A percentile compares a stretch with the other conserved stretches of the same genome.
Evolutionary conservation across 495 filamentous ascomycete genomes (phyloP).

Genomic region (Penicillium coprophilum): DNA sequence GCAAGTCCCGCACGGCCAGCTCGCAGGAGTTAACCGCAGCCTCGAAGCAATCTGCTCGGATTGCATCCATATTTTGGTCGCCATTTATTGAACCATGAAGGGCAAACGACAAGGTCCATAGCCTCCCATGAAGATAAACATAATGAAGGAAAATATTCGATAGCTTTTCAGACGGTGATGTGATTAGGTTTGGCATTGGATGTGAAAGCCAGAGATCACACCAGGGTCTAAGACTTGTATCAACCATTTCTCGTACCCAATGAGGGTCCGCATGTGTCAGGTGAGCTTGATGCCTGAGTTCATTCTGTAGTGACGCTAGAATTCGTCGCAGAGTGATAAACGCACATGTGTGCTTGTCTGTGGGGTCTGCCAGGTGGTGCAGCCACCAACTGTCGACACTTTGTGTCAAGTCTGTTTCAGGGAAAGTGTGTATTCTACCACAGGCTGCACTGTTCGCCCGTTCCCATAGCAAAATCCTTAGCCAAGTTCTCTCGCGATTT

Average conservation of each 20-base stretch:
- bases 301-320: constrained; percentile 19
- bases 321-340: constrained; percentile 23
- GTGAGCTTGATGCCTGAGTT: constrained; percentile 10
- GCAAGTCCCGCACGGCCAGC: constrained; percentile 26
- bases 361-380: constrained; percentile 26
- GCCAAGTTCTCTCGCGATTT: constrained; percentile 30
- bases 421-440: constrained; percentile 26
- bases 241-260: constrained; percentile 26
- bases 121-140: constrained; percentile 28
- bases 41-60: constrained; percentile 44
- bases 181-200: background rate
- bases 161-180: constrained; percentile 16
- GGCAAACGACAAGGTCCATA: constrained; percentile 32
- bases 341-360: constrained; percentile 30
- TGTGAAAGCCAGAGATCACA: constrained; percentile 20
- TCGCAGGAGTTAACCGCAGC: constrained; percentile 36
- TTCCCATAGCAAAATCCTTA: constrained; percentile 31
- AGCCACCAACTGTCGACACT: constrained; percentile 29
- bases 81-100: constrained; percentile 15
- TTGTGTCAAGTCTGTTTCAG: constrained; percentile 25
- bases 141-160: constrained; percentile 24
- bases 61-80: constrained; percentile 34
- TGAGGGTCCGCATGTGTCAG: constrained; percentile 16
- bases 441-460: constrained; percentile 31
- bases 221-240: constrained; percentile 22